Conservation (phyloP, 768 basidiomycete species). For the Kwoniella dendrophila region DNA sequence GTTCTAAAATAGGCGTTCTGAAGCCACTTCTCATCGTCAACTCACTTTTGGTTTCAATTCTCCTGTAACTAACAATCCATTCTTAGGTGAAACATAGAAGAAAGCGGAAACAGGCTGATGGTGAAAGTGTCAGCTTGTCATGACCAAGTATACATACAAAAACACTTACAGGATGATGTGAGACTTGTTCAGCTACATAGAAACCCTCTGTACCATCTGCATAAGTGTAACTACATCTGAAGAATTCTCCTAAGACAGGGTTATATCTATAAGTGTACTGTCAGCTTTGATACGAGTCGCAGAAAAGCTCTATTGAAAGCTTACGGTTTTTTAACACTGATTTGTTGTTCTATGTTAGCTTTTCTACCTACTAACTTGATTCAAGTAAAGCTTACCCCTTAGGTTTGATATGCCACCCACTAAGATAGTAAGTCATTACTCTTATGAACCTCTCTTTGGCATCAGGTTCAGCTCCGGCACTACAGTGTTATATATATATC, state of each 20-base stretch:
- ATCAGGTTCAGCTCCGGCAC: slow-evolving; percentile 76
- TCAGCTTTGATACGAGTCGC: background rate
- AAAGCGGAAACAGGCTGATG: slow-evolving; percentile 69
- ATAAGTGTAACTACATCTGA: slow-evolving; percentile 93
- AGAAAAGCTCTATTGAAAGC: slow-evolving; percentile 53
- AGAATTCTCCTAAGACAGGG: slow-evolving; percentile 95
- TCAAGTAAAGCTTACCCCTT: slow-evolving; percentile 63
- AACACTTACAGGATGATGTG: slow-evolving; percentile 49
- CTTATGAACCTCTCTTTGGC: slow-evolving; percentile 88
- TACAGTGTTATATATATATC: slow-evolving; percentile 50
- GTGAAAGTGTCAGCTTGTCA: background rate
- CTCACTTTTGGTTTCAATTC: slow-evolving; percentile 81
- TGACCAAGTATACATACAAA: background rate
- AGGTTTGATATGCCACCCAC: slow-evolving; percentile 99
- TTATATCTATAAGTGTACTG: slow-evolving; percentile 69
- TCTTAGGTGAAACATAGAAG: slow-evolving; percentile 89
- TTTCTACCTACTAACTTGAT: too few relatives aligned
- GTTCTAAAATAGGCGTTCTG: background rate
- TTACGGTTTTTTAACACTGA: slow-evolving; percentile 90
- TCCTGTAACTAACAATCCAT: slow-evolving; percentile 81
- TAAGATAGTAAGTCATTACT: slow-evolving; percentile 90
- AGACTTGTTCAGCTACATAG: slow-evolving; percentile 95
- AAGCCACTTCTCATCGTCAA: background rate
- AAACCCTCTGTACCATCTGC: slow-evolving; percentile 87
- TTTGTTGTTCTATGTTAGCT: too few relatives aligned